Evolutionary conservation across 2,329 filamentous ascomycete genomes (phyloP), one percentile per base, ranked within the genome.

Genomic region (Amauroascus verrucosus): DNA sequence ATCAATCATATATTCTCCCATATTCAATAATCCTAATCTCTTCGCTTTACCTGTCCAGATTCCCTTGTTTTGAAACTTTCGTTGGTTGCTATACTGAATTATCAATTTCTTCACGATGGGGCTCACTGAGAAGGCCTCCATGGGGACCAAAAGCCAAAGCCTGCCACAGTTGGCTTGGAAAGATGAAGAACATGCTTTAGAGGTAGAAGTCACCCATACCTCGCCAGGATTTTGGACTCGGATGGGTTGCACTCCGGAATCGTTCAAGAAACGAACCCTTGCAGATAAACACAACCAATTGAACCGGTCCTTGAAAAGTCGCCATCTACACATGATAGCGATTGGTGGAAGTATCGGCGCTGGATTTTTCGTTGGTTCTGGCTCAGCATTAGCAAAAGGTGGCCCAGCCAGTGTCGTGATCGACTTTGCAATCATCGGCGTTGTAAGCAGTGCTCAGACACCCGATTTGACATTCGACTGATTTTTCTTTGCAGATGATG

Each of bases 351-450:
- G 46, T 41, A 37, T 38, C 33, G 59, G 57, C 28, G 54, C 70
- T 52, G 70, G 70, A 63, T 64, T 72, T 7, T 72, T 72, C 50
- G 65, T 73, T 40, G 64, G 66, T 38, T 69, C 69, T 28, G 70
- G 69, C 14, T 49, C 54, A 58, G 66, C 70, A 22, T 60, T 73
- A n/a, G 57, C 61, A 30, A 59, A 57, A 50, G 70, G 70, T 50
- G 70, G 70, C 6, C 69, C 69, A 30, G 69, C 60, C 13, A 61
- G 65, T 55, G 58, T 71, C 56, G 58, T 71, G 14, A 52, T 71
- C 33, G 63, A 64, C 56, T 82, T 81, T 63, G 61, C 73, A 7
- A 75, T 82, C 56, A 72, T 82, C 60, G 79, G 79, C 55, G 54
- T 60, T 26, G 58, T 59, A 54, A 51, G 58, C 54, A 11, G 9